phyloP scores from a whole-genome alignment of 192 early-diverging fungal genomes.

The Hyaloraphidium curvatum region DNA sequence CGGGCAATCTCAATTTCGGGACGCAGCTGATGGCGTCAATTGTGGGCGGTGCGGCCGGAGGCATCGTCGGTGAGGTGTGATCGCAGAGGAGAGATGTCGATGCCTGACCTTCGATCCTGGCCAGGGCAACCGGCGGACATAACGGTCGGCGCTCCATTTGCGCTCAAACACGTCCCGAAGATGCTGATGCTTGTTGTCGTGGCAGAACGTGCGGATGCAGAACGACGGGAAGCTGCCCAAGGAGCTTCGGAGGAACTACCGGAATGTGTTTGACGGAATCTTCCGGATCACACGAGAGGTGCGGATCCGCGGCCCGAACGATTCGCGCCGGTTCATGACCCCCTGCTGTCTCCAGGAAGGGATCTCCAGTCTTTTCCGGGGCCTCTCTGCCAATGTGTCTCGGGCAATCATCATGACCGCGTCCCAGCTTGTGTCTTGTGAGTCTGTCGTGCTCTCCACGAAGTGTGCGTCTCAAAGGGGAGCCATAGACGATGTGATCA shows the following conservation, averaged over 20 bases:
- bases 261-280: conserved; percentile 30
- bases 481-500: conserved; percentile 12
- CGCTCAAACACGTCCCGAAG: no score
- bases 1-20: conserved; percentile 19
- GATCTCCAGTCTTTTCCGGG: background rate
- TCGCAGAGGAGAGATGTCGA: no score
- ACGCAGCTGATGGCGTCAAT: background rate
- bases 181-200: no score
- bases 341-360: background rate
- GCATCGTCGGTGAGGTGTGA: conserved; percentile 1
- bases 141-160: no score
- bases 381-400: background rate
- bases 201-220: conserved; percentile 61
- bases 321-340: no score
- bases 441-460: background rate
- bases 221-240: conserved; percentile 50
- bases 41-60: background rate
- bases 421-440: background rate
- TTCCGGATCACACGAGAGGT: background rate
- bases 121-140: no score
- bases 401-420: background rate
- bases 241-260: conserved; percentile 46
- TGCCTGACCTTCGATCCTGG: no score
- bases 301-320: no score
- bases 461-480: conserved; percentile 5